Evolutionary conservation across 2,329 filamentous ascomycete species (phyloP), one percentile per base, ranked within the genome.

Genomic region (Colletotrichum orbiculare): DNA sequence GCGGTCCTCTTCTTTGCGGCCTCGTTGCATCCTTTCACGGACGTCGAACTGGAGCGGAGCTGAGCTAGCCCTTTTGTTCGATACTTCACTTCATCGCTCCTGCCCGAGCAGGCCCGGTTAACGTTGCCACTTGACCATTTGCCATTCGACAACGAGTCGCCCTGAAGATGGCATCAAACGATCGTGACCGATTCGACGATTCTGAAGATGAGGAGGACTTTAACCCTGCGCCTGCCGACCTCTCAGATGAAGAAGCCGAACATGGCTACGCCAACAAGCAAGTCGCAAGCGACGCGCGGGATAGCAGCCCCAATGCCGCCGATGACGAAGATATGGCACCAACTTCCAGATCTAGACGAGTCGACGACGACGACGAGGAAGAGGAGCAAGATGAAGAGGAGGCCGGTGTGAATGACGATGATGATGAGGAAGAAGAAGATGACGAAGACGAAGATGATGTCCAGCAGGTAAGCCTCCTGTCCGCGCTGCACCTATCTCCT

Each of bases 201-300:
- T 89, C 87, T 65, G 91, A 92, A 60, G 92, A 96, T 54, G 94
- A 96, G 71, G 90, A 92, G 66, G 91, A 95, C 76, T 97, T 97
- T 85, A 97, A 97, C 76, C 94, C 94, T 54, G 88, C 85, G 53
- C 90, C 91, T 17, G 90, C 87, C 66, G 87, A 93, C 64, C 73
- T 87, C 39, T 96, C 92, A 3, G 92, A 95, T 69, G 89, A 88
- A 54, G 91, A 93, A 66, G 85, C 82, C 25, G 78, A 76, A 41
- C 79, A 79, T 4, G 78, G 79, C 6, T 77, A 78, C 13, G 67
- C 46, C n/a, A 81, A 85, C 0, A 66, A 67, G 50, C 65, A 66
- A 54, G 45, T 63, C 59, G 69, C 82, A 81, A 17, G 83, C 82
- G 87, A 87, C 37, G 86, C 70, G 46, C 72, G 68, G 59, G 71